Evolutionary conservation across 495 filamentous ascomycete species (phyloP).

Genomic region (Coniosporium apollinis): DNA sequence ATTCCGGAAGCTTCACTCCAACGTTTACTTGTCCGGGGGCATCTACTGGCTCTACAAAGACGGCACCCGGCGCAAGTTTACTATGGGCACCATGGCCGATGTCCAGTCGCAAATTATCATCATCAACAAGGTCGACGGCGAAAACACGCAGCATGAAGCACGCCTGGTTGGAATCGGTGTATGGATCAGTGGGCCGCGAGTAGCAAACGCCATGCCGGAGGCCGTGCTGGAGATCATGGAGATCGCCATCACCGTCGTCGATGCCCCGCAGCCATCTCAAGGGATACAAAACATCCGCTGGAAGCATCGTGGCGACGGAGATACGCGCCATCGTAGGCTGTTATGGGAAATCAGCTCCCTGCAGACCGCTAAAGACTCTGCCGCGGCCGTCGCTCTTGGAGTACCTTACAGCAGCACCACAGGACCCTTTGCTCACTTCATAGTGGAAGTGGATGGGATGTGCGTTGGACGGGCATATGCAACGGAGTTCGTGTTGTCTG

Average conservation of each 20-base stretch:
- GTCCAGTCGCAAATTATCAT: background rate
- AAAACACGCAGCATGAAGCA: background rate
- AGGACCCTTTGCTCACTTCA: conserved; percentile 14
- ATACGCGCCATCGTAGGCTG: conserved; percentile 1
- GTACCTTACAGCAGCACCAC: conserved; percentile 14
- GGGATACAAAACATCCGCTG: background rate
- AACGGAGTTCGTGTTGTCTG: conserved; percentile 8
- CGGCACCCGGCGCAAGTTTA: background rate
- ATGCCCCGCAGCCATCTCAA: background rate
- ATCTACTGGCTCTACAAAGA: conserved; percentile 7
- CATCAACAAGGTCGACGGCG: background rate
- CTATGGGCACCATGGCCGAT: background rate
- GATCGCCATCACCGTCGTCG: background rate
- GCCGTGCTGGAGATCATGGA: conserved; percentile 1
- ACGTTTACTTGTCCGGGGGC: background rate
- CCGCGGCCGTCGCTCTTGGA: background rate
- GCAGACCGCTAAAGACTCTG: background rate
- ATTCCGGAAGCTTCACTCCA: background rate
- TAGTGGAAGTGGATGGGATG: conserved; percentile 7
- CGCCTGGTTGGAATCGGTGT: background rate
- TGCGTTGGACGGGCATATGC: conserved; percentile 12
- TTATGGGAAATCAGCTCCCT: conserved; percentile 1
- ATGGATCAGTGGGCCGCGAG: background rate
- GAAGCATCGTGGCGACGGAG: background rate
- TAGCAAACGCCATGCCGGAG: background rate